Evolutionary conservation across 768 basidiomycete species (phyloP), one percentile per base, ranked within the genome.

Genomic region (Boletales sp.): DNA sequence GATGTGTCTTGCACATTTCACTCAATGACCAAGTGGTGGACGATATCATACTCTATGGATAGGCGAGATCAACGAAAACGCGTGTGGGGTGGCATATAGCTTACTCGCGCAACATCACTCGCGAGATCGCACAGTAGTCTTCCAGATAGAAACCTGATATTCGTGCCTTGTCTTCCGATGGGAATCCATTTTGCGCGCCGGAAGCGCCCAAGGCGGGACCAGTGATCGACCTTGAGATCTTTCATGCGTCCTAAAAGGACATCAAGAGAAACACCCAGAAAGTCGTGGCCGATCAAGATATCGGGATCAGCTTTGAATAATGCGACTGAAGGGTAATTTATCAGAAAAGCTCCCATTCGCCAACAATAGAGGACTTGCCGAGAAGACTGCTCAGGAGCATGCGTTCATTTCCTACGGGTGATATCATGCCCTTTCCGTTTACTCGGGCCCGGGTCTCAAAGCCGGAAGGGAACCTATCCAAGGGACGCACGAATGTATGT

Each of bases 11-110:
- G 71, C 90, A 94, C 94, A 99, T 97, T 69, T 99, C 96, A 9
- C 91, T 92, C 46, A 98, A 72, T 3, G 94, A 95, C 96, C 96
- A 99, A 1, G 96, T 98, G 5, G 93, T 97, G 4, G 96, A 98
- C 1, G 86, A 72, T 64, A 99, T 98, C 92, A 97, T 95, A 18
- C 89, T 86, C 93, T 95, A 60, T 17, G 10, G 14, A 19, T 8
- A 1, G 11, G 51, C 8, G 6, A 2, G 4, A 55, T 56, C 9
- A 44, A 12, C 13, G 35, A n/a, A 41, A 10, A 14, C 2, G 12
- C 4, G 3, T 12, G 18, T n/a, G 5, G n/a, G 8, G n/a, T 44
- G 5, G 32, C 13, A 2, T 39, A 39, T 17, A 2, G 49, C 78
- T 2, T 57, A 91, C 94, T 76, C 94, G 96, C 13, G 91, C 92